phyloP scores from a whole-genome alignment of 768 basidiomycete genomes.

The Lactarius trivialis region DNA sequence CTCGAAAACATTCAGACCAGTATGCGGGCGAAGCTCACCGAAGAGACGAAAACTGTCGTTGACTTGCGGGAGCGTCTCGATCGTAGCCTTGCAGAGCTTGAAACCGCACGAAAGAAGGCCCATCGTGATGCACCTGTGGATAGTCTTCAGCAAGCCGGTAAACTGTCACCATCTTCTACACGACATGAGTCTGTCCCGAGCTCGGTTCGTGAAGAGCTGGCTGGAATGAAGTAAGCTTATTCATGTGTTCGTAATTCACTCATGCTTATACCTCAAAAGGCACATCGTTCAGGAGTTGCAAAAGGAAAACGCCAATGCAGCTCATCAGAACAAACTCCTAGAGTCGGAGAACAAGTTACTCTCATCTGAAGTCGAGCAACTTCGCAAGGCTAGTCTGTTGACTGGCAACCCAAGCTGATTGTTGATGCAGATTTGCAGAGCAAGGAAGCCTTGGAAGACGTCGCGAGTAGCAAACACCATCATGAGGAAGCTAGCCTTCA shows the following conservation, averaged over 20 bases:
- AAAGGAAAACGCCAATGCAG: conserved; percentile 60
- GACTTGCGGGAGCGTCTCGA: conserved; percentile 32
- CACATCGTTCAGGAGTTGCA: conserved; percentile 86
- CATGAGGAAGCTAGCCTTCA: conserved; percentile 41
- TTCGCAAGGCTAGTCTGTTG: conserved; percentile 51
- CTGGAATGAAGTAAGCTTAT: conserved; percentile 65
- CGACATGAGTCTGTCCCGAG: conserved; percentile 42
- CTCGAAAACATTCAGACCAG: conserved; percentile 9
- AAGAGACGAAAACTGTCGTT: conserved; percentile 14
- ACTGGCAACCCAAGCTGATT: neutral
- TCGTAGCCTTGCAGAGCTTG: conserved; percentile 46
- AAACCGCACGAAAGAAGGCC: conserved; percentile 48
- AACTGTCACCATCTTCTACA: conserved; percentile 27
- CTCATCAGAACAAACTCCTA: conserved; percentile 63
- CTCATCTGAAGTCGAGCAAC: conserved; percentile 57
- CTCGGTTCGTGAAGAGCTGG: conserved; percentile 57
- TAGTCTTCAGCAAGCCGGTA: conserved; percentile 32
- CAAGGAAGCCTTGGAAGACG: conserved; percentile 70
- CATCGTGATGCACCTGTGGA: conserved; percentile 51
- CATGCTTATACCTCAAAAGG: conserved; percentile 33
- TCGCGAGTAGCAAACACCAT: conserved; percentile 54
- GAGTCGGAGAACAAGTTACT: conserved; percentile 73
- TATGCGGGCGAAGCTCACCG: conserved; percentile 8
- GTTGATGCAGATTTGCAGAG: conserved; percentile 40
- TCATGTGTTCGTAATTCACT: neutral